Evolutionary conservation across 208 protist species (phyloP), one percentile per base, ranked within the genome.

Genomic region (Herpetomonas samuelpessoai): DNA sequence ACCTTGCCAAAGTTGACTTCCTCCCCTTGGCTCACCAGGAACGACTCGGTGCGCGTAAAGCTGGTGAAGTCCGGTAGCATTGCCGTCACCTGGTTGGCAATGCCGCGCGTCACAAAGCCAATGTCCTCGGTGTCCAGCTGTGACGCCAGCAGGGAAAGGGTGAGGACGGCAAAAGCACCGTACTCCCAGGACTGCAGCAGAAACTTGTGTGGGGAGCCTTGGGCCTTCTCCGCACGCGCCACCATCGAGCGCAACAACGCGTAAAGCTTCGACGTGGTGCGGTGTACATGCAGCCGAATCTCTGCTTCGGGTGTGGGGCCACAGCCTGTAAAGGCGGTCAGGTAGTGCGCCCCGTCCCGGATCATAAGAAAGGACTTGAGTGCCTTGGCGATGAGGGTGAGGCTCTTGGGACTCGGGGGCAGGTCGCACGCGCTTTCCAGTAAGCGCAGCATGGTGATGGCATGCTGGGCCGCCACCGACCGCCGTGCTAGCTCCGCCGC

Each of bases 101-200:
- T 57, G 18, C 46, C 31, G 31, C 62, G 38, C 30, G 67, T 46
- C 50, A 28, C 70, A 21, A 67, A 83, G 31, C 56, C 56, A 44
- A 75, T 49, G 54, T 91, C 80, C 1, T 59, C 26, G 31, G 58
- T 72, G 61, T 93, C 80, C 56, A 88, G 56, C 44, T 77, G 73
- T 2, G 76, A 57, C 25, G 71, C 58, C 51, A 92, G 70, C 24
- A 95, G 57, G 19, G 85, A 88, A 21, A 90, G 47, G 25, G 65
- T 77, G 22, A 92, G 52, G 25, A 85, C 45, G 14, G 78, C 65
- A 38, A 80, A 81, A 16, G 70, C 49, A 28, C 74, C 79, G 73
- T 87, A 86, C 62, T 78, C 70, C 72, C 79, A 83, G 25, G 76
- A 24, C 54, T 86, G 71, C 6, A 74, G 57, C 30, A 92, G 31